Conservation (phyloP, 768 basidiomycete genomes). For the Lactarius indigo region DNA sequence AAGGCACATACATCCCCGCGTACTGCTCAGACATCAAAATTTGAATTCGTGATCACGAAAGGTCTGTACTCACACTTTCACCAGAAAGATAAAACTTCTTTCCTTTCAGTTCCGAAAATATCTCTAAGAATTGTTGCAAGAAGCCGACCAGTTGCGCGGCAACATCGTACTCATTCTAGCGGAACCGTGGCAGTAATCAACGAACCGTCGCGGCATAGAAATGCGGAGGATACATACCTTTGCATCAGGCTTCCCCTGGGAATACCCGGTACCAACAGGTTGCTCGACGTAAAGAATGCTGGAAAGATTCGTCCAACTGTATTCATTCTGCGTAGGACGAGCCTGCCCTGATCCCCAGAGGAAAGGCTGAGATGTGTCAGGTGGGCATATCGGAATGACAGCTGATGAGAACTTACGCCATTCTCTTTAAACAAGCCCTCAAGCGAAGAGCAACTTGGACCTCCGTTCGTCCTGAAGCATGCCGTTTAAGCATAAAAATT, state of each 20-base stretch:
- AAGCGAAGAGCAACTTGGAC: slow-evolving; percentile 73
- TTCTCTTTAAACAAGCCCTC: slow-evolving; percentile 73
- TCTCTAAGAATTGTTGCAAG: slow-evolving; percentile 68
- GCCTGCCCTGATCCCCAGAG: slow-evolving; percentile 63
- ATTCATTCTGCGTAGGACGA: slow-evolving; percentile 57
- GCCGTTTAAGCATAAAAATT: neutral
- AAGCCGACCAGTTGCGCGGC: slow-evolving; percentile 58
- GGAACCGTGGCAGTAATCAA: neutral
- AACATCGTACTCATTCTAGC: slow-evolving; percentile 51
- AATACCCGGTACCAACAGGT: slow-evolving; percentile 77
- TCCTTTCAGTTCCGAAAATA: slow-evolving; percentile 69
- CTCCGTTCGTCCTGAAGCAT: slow-evolving; percentile 66
- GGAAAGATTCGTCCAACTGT: slow-evolving; percentile 78
- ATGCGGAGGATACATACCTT: slow-evolving; percentile 26
- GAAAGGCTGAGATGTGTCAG: slow-evolving; percentile 48
- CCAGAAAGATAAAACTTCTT: slow-evolving; percentile 70
- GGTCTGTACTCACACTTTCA: slow-evolving; percentile 57
- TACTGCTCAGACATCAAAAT: slow-evolving; percentile 43
- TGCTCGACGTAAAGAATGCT: slow-evolving; percentile 75
- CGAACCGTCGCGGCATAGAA: neutral
- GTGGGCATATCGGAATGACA: neutral
- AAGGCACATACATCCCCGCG: slow-evolving; percentile 65
- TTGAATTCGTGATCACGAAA: neutral
- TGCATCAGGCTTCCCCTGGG: slow-evolving; percentile 63
- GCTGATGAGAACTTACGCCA: slow-evolving; percentile 46